Evolutionary conservation across 805 yeast species (phyloP).

Genomic region (Torulaspora gathmanii): DNA sequence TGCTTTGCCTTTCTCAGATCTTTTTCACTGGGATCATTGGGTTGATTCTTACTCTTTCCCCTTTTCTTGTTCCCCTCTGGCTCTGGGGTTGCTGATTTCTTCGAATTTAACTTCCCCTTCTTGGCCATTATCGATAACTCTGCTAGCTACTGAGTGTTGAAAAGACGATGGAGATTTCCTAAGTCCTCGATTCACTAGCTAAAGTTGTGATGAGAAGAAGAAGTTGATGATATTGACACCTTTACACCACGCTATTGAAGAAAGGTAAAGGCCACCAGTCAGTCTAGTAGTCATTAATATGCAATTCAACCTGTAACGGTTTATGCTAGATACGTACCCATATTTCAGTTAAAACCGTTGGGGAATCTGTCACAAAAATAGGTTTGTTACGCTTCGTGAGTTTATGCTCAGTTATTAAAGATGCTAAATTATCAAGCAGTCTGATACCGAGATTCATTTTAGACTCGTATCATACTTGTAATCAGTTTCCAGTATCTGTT

Average conservation of each 20-base stretch:
- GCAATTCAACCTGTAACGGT: too few species aligned
- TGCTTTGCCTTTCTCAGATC: conserved; percentile 27
- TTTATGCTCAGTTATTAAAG: too few species aligned
- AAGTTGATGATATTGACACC: neutral
- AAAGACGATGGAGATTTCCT: neutral
- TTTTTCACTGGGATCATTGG: conserved; percentile 10
- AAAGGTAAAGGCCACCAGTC: too few species aligned
- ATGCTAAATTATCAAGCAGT: too few species aligned
- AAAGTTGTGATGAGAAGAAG: neutral
- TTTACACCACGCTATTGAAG: neutral
- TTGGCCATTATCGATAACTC: conserved; percentile 19
- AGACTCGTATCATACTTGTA: too few species aligned
- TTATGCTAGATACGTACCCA: too few species aligned
- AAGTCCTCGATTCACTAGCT: neutral
- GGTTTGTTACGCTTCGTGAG: too few species aligned
- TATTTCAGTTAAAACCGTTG: too few species aligned
- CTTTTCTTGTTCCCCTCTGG: conserved; percentile 19
- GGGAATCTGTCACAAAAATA: too few species aligned
- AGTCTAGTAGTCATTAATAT: too few species aligned
- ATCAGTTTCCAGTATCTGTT: too few species aligned
- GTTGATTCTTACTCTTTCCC: conserved; percentile 21
- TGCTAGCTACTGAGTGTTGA: neutral
- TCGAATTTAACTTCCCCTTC: conserved; percentile 16
- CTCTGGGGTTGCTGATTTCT: conserved; percentile 8
- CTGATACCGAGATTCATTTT: too few species aligned